A percentile compares a stretch with the other conserved stretches of the same genome.
Evolutionary conservation across 83 land plant species (phyloP).

Genomic region (Diphasiastrum complanatum): DNA sequence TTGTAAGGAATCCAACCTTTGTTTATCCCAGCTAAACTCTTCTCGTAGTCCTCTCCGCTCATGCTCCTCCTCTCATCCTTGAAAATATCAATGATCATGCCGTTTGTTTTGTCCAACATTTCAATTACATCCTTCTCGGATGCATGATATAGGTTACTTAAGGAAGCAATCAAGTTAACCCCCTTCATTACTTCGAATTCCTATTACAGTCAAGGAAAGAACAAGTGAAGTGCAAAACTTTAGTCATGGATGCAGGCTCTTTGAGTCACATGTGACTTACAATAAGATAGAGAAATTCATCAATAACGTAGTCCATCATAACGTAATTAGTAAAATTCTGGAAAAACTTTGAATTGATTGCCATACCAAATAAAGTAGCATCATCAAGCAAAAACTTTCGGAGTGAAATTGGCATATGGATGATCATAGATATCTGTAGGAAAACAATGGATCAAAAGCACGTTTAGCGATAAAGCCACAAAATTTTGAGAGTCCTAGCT

Average conservation of each 20-base stretch:
- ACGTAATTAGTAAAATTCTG: background rate
- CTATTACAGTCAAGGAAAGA: conserved; percentile 32
- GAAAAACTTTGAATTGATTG: background rate
- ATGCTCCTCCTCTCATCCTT: too few relatives aligned
- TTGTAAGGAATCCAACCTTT: conserved; percentile 34
- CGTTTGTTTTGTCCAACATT: conserved; percentile 51
- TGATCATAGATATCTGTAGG: conserved; percentile 64
- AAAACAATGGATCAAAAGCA: too few relatives aligned
- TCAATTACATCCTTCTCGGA: conserved; percentile 70
- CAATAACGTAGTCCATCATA: background rate
- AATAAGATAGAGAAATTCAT: background rate
- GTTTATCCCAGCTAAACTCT: conserved; percentile 34
- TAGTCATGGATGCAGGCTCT: too few relatives aligned
- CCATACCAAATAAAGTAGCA: conserved; percentile 51
- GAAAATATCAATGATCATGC: conserved; percentile 50
- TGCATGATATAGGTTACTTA: conserved; percentile 64
- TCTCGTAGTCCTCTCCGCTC: too few relatives aligned
- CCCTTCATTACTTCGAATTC: conserved; percentile 48
- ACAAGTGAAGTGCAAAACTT: background rate
- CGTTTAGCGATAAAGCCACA: conserved; percentile 14
- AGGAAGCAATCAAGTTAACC: conserved; percentile 67
- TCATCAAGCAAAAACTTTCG: conserved; percentile 51
- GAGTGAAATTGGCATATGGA: conserved; percentile 65
- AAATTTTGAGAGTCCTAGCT: background rate
- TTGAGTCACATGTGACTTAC: background rate